Evolutionary conservation across 805 yeast genomes (phyloP).

Genomic region (Yarrowia bubula): DNA sequence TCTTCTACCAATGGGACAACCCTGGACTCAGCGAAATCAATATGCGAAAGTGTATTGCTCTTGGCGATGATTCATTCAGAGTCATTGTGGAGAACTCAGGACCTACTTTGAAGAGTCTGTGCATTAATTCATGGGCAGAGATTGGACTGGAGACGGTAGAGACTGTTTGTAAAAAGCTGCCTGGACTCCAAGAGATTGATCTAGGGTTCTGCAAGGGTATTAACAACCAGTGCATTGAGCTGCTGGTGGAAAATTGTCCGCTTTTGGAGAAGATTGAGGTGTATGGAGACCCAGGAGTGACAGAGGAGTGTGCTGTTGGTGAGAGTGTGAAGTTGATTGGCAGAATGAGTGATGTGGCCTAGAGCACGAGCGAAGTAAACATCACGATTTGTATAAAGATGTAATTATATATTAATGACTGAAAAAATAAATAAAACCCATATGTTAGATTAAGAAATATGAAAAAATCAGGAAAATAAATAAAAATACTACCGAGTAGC

Average conservation of each 20-base stretch:
- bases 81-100: slow-evolving; percentile 63
- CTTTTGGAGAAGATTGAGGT: slow-evolving; percentile 68
- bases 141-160: slow-evolving; percentile 46
- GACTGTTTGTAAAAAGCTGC: slow-evolving; percentile 42
- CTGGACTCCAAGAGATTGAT: slow-evolving; percentile 66
- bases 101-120: slow-evolving; percentile 63
- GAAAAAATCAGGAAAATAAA: too few relatives aligned
- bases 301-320: slow-evolving; percentile 41
- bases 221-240: slow-evolving; percentile 64
- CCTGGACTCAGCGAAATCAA: slow-evolving; percentile 60
- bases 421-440: too few relatives aligned
- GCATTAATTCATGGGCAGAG: slow-evolving; percentile 67
- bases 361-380: not conserved
- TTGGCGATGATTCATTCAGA: slow-evolving; percentile 62
- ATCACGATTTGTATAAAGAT: too few relatives aligned
- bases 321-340: slow-evolving; percentile 66
- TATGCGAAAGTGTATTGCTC: slow-evolving; percentile 61
- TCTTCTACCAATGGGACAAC: slow-evolving; percentile 56
- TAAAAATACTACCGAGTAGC: too few relatives aligned
- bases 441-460: too few relatives aligned
- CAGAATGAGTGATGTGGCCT: slow-evolving; percentile 56
- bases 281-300: slow-evolving; percentile 52
- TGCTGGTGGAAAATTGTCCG: slow-evolving; percentile 58
- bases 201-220: slow-evolving; percentile 76
- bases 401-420: too few relatives aligned